phyloP scores from a whole-genome alignment of 495 filamentous ascomycete genomes.

The Aspergillus baeticus region DNA sequence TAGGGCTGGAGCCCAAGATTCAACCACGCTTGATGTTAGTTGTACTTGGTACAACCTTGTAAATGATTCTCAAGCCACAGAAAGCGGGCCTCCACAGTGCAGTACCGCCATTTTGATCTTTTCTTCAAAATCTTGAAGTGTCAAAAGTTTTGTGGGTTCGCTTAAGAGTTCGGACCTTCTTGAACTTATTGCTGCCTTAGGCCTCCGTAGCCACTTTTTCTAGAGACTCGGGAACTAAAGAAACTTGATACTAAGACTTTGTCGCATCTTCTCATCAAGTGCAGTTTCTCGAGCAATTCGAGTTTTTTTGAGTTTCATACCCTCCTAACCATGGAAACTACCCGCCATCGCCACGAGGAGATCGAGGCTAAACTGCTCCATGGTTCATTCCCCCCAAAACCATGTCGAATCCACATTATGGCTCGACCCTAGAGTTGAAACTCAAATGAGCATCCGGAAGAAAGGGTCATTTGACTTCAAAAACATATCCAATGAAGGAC shows the following conservation, averaged over 20 bases:
- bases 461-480: no score
- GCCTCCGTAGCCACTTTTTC: not conserved
- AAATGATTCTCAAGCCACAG: no score
- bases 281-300: no score
- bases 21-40: no score
- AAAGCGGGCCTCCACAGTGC: not conserved
- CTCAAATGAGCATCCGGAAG: no score
- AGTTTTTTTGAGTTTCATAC: no score
- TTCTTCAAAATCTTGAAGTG: not conserved
- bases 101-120: not conserved
- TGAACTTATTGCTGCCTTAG: slow-evolving; percentile 13
- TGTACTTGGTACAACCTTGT: no score
- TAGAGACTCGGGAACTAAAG: no score
- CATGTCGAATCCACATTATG: not conserved
- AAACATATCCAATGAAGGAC: no score
- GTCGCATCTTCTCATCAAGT: no score
- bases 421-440: no score
- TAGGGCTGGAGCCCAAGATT: not conserved
- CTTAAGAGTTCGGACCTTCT: not conserved
- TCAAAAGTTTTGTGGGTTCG: slow-evolving; percentile 9
- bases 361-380: slow-evolving; percentile 4
- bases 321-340: slow-evolving; percentile 20
- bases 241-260: no score
- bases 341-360: not conserved
- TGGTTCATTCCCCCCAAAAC: slow-evolving; percentile 15